phyloP scores from a whole-genome alignment of 352 stramenopile species.

The Pythium biforme region DNA sequence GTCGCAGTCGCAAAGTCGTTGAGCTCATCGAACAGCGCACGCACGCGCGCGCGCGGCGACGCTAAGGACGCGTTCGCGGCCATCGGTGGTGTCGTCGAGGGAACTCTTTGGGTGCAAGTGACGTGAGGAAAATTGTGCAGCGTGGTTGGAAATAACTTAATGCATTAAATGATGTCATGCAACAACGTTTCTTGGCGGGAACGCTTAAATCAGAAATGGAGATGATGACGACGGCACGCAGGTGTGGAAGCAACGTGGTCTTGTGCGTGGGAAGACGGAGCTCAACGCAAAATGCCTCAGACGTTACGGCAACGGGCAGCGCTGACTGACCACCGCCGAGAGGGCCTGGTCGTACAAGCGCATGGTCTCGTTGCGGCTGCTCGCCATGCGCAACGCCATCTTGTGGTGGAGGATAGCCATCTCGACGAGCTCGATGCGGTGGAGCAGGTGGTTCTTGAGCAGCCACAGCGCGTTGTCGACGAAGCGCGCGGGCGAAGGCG shows the following conservation, averaged over 20 bases:
- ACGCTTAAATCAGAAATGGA: background rate
- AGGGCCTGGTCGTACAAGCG: constrained; percentile 10
- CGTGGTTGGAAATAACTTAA: constrained; percentile 19
- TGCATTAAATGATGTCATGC: constrained; percentile 17
- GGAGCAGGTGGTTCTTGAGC: background rate
- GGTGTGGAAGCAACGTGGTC: too few relatives aligned
- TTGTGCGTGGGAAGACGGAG: background rate
- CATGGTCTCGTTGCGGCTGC: constrained; percentile 3
- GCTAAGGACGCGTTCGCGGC: background rate
- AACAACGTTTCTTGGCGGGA: background rate
- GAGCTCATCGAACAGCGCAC: constrained; percentile 47
- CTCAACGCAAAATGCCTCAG: background rate
- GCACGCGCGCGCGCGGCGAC: constrained; percentile 21
- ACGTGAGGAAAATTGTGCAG: too few relatives aligned
- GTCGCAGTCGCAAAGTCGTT: constrained; percentile 57
- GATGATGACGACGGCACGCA: background rate
- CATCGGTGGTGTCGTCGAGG: too few relatives aligned
- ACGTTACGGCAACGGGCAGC: background rate
- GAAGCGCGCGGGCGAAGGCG: background rate
- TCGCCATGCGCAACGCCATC: background rate
- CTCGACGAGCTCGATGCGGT: background rate
- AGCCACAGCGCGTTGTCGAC: background rate
- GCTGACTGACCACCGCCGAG: background rate
- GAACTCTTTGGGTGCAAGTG: too few relatives aligned
- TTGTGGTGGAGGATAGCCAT: background rate